Evolutionary conservation across 139 green algal species (phyloP), one percentile per base, ranked within the genome.

Genomic region (Chlamydomonas sp.): DNA sequence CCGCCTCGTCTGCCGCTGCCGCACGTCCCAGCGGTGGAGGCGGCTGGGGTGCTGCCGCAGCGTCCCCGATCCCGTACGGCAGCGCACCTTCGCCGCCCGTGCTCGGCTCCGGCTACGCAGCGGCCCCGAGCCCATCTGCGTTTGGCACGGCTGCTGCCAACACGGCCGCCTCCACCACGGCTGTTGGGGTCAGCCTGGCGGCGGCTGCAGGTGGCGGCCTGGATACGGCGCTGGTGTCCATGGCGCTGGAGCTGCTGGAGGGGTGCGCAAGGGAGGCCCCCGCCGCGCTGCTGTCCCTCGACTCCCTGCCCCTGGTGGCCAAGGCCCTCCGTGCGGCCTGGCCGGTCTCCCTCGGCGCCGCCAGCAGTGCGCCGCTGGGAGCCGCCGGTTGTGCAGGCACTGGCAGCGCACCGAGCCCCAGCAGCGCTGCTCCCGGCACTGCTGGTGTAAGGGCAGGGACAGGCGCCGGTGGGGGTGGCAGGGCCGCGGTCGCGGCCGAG

Each of bases 281-380:
- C 4, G 49, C 73, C 2, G 74, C 73, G 6, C 49, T 88, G 49
- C 16, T 88, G 63, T 75, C 83, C 59, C 31, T 88, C 49, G 83
- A 88, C 63, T 82, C 31, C 2, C 15, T 88, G 74, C 83, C 74
- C 15, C 63, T 82, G 16, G 5, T 88, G 58, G 83, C 79, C 2
- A 9, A 61, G n/a, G 82, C 69, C 20, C 60, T 86, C 20, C 75
- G 74, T n/a, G 10, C 61, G 71, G 71, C 71, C 2, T 86, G 82
- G 82, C 81, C 81, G 17, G 12, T 49, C 31, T 49, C 31, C 31
- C 31, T 49, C 31, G 31, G 31, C 31, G 31, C 31, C 31, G 31
- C 31, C 31, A 49, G 31, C 31, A 49, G 31, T 49, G 31, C 31
- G 31, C 31, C 31, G 31, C 31, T 49, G 31, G 31, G 31, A 49